Evolutionary conservation across 441 rosid species (phyloP), one percentile per base, ranked within the genome.

Genomic region (Corymbia calophylla): DNA sequence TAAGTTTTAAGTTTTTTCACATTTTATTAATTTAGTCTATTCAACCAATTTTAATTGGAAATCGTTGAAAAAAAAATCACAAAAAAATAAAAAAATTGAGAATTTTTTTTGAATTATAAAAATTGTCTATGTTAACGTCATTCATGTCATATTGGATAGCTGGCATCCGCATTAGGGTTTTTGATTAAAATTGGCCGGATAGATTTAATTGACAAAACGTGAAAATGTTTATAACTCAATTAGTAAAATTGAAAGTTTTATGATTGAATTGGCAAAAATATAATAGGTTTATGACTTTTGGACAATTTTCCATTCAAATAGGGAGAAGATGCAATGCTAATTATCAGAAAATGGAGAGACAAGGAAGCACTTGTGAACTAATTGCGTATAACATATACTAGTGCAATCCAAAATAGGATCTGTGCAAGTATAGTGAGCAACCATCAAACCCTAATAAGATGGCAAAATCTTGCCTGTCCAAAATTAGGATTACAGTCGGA

Each of bases 1-100:
- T 58, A 3, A 23, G 14, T 58, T 55, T 2, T 58, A 58, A 58
- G 25, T 5, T 4, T 25, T 58, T 58, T 58, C 64, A 58, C 1
- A 0, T 58, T 58, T 58, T 8, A 0, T 8, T 11, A 25, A 25
- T 58, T 58, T 58, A 25, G 64, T 25, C 0, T 1, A 25, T 58
- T 0, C 5, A 25, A 9, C n/a, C 7, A 58, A 58, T 25, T 10
- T 25, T 58, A 58, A 58, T 58, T 25, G n/a, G 6, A 58, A 58
- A 23, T 25, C 3, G 8, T 0, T 2, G 1, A 58, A 6, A 58
- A 0, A 3, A 25, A 6, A 10, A 58, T 56, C 21, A 9, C 0
- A 1, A 9, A 56, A 19, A 18, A 35, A 35, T 35, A n/a, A 35
- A 53, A 21, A 1, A 54, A 6, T 17, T 58, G 29, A 58, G 23